Evolutionary conservation across 768 basidiomycete species (phyloP), one percentile per base, ranked within the genome.

Genomic region (Leccinum ochraceum): DNA sequence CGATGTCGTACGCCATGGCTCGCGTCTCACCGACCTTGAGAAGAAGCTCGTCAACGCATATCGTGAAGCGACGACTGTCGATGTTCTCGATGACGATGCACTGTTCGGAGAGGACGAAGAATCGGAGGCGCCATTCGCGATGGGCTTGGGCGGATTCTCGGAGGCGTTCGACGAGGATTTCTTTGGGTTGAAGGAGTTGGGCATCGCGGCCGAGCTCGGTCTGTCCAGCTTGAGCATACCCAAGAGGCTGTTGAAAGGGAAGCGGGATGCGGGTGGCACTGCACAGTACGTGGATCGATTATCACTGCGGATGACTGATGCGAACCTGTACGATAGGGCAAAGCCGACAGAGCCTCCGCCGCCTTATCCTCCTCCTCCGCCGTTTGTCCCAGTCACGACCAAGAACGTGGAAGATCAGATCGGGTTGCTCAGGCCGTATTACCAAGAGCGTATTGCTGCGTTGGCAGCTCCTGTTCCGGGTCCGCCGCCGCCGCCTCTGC

Each of bases 131-230:
- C 83, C 84, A 48, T 81, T 92, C 52, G 80, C 86, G 20, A 85
- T 86, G 89, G 94, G 94, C 56, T 24, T 74, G 64, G 71, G 71
- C n/a, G 89, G 92, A 67, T 94, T 96, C 72, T 88, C 92, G 0
- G 92, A 94, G 54, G 80, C 86, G 16, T 81, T 95, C 16, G 95
- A 94, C 34, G 94, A 95, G 67, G 95, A 98, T 73, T 96, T 95
- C 76, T 83, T 98, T 13, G 95, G 95, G 11, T 80, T 98, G 28
- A 83, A 86, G 54, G 94, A 91, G 69, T 77, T 94, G 49, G 95
- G 95, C 32, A 92, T 97, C 54, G 94, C 93, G 22, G 83, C 83
- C 48, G 95, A 97, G 69, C 81, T 90, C 54, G 92, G 92, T 14
- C 77, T 96, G 61, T 83, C 88, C 16, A 88, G 83, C 64, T 81